Evolutionary conservation across 176 grass and related monocot genomes (phyloP).

Genomic region (Carex scoparia): DNA sequence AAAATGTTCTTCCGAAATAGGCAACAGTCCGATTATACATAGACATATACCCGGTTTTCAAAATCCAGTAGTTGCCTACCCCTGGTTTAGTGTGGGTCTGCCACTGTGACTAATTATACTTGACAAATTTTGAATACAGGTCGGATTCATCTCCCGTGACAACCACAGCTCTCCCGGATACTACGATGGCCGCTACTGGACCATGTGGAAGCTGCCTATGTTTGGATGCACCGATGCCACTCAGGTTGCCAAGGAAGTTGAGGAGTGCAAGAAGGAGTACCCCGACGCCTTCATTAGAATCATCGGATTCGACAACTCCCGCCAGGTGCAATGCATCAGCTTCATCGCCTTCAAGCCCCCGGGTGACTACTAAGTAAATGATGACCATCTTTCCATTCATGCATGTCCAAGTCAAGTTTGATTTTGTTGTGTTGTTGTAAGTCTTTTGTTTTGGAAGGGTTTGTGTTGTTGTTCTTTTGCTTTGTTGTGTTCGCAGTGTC

Average conservation of each 20-base stretch:
- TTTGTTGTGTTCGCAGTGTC: not conserved
- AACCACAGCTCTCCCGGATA: conserved; percentile 30
- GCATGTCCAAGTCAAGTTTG: not conserved
- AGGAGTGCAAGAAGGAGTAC: conserved; percentile 38
- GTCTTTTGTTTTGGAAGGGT: not conserved
- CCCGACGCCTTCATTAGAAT: conserved; percentile 40
- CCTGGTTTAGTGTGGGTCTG: too few relatives aligned
- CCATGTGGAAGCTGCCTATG: conserved; percentile 52
- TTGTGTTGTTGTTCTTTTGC: not conserved
- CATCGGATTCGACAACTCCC: conserved; percentile 48
- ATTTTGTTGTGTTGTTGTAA: conserved; percentile 2
- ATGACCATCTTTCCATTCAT: not conserved
- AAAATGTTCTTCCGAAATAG: too few relatives aligned
- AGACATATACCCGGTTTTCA: too few relatives aligned
- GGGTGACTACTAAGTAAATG: not conserved
- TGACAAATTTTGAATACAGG: not conserved
- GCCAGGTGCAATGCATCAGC: conserved; percentile 51
- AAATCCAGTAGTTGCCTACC: too few relatives aligned
- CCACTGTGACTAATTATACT: not conserved
- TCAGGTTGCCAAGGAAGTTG: conserved; percentile 25
- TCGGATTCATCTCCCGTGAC: conserved; percentile 27
- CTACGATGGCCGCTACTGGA: conserved; percentile 41
- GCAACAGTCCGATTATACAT: too few relatives aligned
- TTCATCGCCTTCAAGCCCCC: conserved; percentile 59
- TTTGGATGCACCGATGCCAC: conserved; percentile 35